Evolutionary conservation across 768 basidiomycete species (phyloP).

Genomic region (Pulveroboletus frians): DNA sequence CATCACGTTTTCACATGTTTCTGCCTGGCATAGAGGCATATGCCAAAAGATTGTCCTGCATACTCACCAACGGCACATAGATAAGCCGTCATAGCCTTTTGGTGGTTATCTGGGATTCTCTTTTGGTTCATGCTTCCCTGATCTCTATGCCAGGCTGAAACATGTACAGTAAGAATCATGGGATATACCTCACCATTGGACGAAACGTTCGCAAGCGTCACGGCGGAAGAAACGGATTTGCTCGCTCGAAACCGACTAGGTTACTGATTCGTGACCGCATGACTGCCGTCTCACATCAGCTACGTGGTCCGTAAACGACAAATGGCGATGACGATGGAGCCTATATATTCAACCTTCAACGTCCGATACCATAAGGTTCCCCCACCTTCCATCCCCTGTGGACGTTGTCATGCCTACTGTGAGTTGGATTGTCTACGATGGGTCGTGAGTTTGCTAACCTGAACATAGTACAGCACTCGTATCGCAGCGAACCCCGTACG

Average conservation of each 20-base stretch:
- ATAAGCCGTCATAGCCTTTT: no score
- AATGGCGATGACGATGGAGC: neutral
- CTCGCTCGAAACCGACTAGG: neutral
- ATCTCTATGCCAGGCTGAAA: no score
- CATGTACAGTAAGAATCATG: no score
- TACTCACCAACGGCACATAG: no score
- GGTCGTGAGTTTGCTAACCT: slow-evolving; percentile 1
- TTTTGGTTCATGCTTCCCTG: no score
- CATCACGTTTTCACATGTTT: no score
- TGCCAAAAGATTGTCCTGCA: no score
- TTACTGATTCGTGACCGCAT: slow-evolving; percentile 4
- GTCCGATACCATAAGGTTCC: neutral
- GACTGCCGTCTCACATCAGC: neutral
- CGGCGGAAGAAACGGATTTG: neutral
- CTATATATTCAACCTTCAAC: slow-evolving; percentile 10
- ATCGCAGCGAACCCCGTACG: slow-evolving; percentile 57
- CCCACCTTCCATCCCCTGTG: neutral
- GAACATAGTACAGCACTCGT: slow-evolving; percentile 44
- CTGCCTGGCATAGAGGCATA: no score
- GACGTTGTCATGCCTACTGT: slow-evolving; percentile 24
- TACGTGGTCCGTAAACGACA: slow-evolving; percentile 8
- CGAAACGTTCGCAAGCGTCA: neutral
- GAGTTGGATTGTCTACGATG: neutral
- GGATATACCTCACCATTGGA: neutral
- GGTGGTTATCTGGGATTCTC: no score